Conservation (phyloP, 257 asterid genomes). For the Solanum chmielewskii region DNA sequence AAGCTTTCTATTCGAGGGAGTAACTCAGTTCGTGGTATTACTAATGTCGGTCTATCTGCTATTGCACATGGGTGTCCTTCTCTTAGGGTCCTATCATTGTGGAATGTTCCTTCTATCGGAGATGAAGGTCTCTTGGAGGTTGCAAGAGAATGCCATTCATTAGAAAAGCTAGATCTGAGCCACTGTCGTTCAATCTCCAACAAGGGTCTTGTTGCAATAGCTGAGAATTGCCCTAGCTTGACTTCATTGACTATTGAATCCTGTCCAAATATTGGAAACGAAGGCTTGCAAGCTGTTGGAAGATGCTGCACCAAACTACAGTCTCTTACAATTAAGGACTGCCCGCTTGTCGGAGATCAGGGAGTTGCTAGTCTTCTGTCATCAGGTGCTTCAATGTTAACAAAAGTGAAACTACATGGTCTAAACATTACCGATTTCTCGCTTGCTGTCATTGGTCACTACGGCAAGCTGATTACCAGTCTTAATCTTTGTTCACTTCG, state of each 20-base stretch:
- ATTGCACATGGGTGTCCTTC: constrained; percentile 12
- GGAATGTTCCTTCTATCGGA: constrained; percentile 5
- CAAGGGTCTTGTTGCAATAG: constrained; percentile 3
- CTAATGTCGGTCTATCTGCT: not conserved
- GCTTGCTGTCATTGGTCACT: constrained; percentile 12
- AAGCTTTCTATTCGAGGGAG: constrained; percentile 6
- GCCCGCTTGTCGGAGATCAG: constrained; percentile 3
- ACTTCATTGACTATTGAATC: constrained; percentile 4
- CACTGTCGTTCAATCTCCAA: constrained; percentile 4
- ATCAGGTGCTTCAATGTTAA: constrained; percentile 1
- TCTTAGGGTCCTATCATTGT: constrained; percentile 8
- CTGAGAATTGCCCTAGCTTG: constrained; percentile 5
- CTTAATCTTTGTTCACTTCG: constrained; percentile 1
- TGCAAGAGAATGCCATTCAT: constrained; percentile 1
- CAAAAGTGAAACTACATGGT: constrained; percentile 4
- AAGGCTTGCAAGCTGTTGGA: constrained; percentile 7
- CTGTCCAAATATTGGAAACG: not conserved
- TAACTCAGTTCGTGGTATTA: not conserved
- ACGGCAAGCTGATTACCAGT: constrained; percentile 3
- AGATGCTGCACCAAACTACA: not conserved
- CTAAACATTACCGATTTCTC: constrained; percentile 9
- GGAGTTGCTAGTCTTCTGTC: constrained; percentile 1
- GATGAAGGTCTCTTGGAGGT: constrained; percentile 6
- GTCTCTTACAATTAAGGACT: constrained; percentile 4
- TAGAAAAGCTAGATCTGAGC: constrained; percentile 8